These are phyloP conservation scores for Cicer judaicum DNA, from an alignment of 306 rosid species.

Conservation along the genomic window DNA sequence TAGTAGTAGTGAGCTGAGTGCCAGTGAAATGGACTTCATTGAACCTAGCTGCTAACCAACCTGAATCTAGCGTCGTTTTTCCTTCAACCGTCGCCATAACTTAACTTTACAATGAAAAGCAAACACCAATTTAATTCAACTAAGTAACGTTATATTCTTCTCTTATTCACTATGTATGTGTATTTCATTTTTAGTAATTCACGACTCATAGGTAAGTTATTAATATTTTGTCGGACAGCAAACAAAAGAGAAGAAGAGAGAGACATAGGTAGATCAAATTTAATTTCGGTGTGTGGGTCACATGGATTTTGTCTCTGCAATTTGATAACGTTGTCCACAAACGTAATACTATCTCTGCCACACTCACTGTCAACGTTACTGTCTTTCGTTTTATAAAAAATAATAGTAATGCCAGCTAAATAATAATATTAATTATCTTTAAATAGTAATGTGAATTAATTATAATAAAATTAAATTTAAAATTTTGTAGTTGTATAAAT, in stretches of 20 bases:
- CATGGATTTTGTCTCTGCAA: slow-evolving; percentile 21
- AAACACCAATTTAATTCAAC: not conserved
- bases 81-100: slow-evolving; percentile 36
- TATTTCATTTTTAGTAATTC: not conserved
- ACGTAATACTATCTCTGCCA: not conserved
- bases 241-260: not conserved
- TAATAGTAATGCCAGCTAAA: no score
- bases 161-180: not conserved
- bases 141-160: not conserved
- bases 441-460: no score
- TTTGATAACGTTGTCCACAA: slow-evolving; percentile 10
- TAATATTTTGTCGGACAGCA: slow-evolving; percentile 20
- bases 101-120: not conserved
- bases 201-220: not conserved
- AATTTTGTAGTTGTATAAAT: no score
- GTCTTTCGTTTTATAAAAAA: no score
- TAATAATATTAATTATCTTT: no score
- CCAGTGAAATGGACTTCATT: slow-evolving; percentile 66
- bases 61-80: slow-evolving; percentile 70
- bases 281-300: not conserved
- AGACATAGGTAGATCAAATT: not conserved
- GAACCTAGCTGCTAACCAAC: slow-evolving; percentile 88
- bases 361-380: no score
- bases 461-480: no score
- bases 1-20: slow-evolving; percentile 80